These are phyloP conservation scores for Calonectria hawksworthii DNA, from an alignment of 2,329 filamentous ascomycete species.

Conservation along the genomic window DNA sequence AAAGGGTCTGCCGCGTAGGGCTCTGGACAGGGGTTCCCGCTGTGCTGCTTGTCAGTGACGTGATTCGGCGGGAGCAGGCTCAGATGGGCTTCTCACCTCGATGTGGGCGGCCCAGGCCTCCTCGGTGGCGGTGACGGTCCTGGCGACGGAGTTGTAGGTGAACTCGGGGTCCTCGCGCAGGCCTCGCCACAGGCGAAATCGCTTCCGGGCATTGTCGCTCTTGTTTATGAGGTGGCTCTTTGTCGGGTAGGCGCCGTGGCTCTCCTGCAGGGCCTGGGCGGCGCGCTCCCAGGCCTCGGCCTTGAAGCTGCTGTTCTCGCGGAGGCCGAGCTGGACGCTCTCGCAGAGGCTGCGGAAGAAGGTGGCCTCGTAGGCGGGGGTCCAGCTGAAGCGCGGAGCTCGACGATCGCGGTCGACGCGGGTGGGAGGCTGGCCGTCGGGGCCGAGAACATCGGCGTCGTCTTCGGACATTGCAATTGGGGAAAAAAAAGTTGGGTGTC, in stretches of 20 bases:
- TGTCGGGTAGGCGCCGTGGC: slow-evolving; percentile 69
- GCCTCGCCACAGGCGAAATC: slow-evolving; percentile 73
- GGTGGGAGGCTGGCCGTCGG: slow-evolving; percentile 50
- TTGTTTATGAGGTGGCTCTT: slow-evolving; percentile 75
- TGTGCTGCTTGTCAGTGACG: slow-evolving; percentile 48
- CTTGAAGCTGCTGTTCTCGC: slow-evolving; percentile 73
- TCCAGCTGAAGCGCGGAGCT: slow-evolving; percentile 72
- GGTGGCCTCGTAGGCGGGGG: slow-evolving; percentile 69
- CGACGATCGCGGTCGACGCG: slow-evolving; percentile 57
- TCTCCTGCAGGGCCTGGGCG: slow-evolving; percentile 65
- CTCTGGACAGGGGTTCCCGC: slow-evolving; percentile 71
- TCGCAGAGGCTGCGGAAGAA: slow-evolving; percentile 74
- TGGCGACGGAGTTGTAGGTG: slow-evolving; percentile 63
- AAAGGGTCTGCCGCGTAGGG: slow-evolving; percentile 69
- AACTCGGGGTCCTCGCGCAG: slow-evolving; percentile 71
- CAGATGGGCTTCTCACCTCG: slow-evolving; percentile 58
- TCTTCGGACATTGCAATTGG: slow-evolving; percentile 54
- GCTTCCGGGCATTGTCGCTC: slow-evolving; percentile 73
- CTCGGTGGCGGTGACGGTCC: slow-evolving; percentile 68
- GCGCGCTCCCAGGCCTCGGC: slow-evolving; percentile 73
- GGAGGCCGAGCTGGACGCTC: slow-evolving; percentile 68
- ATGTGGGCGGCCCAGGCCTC: slow-evolving; percentile 71
- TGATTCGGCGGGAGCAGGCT: not conserved
- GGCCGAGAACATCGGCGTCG: slow-evolving; percentile 53
- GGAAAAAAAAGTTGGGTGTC: not conserved